These are phyloP conservation scores for Cocos nucifera DNA, from an alignment of 176 grass and related monocot species.

Conservation along the genomic window DNA sequence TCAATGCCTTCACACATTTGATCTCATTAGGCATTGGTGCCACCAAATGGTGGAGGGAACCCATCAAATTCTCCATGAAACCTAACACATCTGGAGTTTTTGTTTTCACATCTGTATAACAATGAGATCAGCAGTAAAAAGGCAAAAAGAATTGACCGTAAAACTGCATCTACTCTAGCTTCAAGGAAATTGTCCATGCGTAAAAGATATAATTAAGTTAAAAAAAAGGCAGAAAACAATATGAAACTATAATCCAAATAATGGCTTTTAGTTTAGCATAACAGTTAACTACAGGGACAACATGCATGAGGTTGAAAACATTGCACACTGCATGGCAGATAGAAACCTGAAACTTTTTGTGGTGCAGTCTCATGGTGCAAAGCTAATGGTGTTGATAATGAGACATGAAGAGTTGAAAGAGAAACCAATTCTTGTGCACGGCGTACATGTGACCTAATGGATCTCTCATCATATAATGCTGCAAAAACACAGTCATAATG, in stretches of 20 bases:
- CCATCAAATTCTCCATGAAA: slow-evolving; percentile 60
- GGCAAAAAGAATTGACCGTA: too few species aligned
- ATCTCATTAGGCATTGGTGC: slow-evolving; percentile 49
- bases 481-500: slow-evolving; percentile 28
- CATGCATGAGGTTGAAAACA: too few species aligned
- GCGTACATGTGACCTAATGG: slow-evolving; percentile 70
- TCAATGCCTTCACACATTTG: slow-evolving; percentile 65
- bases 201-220: not conserved
- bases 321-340: too few species aligned
- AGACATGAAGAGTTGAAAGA: slow-evolving; percentile 76
- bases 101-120: slow-evolving; percentile 49
- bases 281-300: too few species aligned
- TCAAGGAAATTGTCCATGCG: not conserved
- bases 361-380: slow-evolving; percentile 72
- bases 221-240: too few species aligned
- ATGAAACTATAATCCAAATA: too few species aligned
- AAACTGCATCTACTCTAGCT: too few species aligned
- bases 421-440: slow-evolving; percentile 76
- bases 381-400: slow-evolving; percentile 60
- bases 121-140: not conserved
- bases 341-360: slow-evolving; percentile 56
- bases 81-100: slow-evolving; percentile 68
- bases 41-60: slow-evolving; percentile 48
- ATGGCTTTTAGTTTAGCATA: too few species aligned
- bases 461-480: slow-evolving; percentile 97